Evolutionary conservation across 192 early-diverging fungal species (phyloP), one percentile per base, ranked within the genome.

Genomic region (Obelidium mucronatum): DNA sequence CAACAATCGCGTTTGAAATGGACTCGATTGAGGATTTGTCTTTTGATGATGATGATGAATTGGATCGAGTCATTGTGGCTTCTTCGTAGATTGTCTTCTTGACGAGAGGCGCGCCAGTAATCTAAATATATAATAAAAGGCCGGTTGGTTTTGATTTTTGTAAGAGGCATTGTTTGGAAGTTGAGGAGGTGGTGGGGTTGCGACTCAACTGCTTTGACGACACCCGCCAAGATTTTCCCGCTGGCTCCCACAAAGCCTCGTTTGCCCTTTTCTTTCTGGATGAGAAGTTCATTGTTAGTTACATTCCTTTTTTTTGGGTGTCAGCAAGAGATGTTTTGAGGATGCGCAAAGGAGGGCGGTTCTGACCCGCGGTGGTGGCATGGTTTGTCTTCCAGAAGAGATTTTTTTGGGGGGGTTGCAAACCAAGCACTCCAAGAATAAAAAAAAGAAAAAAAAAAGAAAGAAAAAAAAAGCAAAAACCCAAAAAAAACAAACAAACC

Each of bases 141-240:
- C 1, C 19, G 52, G 24, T 53, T 48, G 8, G 44, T 48, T 0
- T 48, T 48, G 44, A 19, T 48, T 15, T 48, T 48, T 19, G 19
- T 15, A 19, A 48, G 8, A 44, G 42, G 44, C 19, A 53, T 17
- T 53, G 1, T 31, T 13, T 15, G 59, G n/a, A 30, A 61, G 2
- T 28, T 15, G 59, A 61, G 63, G 63, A 19, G 35, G 37, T 4
- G 37, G 63, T 17, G 26, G 26, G 44, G 44, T 15, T 24, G 19
- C 2, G 34, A 65, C 63, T 37, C 34, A 26, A 72, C 70, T 37
- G 70, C 70, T 59, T 72, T 72, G 24, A 44, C 52, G 36, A 72
- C 34, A 22, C 70, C 39, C 13, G 53, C 26, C 5, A 72, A 55
- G 55, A 72, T 72, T 36, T 59, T 55, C 13, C 53, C 54, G 19